Evolutionary conservation across 1,284 basidiomycete species (phyloP).

Genomic region (Neotropicomus parvogracilis): DNA sequence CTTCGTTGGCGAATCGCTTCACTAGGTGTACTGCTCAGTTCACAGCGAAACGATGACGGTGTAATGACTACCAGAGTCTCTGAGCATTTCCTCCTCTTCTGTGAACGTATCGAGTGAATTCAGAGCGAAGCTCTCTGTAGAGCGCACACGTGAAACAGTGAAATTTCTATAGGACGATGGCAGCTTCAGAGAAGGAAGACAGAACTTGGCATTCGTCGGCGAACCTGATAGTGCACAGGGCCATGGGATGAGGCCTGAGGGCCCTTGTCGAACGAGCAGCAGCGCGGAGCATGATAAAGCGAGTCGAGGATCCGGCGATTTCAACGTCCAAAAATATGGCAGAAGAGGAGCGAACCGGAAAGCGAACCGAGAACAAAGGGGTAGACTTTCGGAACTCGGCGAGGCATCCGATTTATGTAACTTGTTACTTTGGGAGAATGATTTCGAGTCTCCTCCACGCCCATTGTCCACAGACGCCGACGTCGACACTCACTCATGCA

Average conservation of each 20-base stretch:
- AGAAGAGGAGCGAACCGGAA: too few species aligned
- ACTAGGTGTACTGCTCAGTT: conserved; percentile 44
- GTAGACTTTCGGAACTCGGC: too few species aligned
- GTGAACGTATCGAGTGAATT: conserved; percentile 78
- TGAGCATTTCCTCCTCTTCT: conserved; percentile 88
- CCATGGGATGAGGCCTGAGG: conserved; percentile 3
- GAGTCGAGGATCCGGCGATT: too few species aligned
- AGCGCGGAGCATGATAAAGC: conserved; percentile 28
- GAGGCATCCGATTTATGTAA: too few species aligned
- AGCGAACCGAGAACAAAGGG: too few species aligned
- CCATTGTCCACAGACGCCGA: too few species aligned
- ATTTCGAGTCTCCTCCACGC: too few species aligned
- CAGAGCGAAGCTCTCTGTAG: conserved; percentile 26
- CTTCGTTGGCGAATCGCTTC: conserved; percentile 82
- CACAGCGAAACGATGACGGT: background rate
- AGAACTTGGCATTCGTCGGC: background rate
- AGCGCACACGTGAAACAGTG: conserved; percentile 16
- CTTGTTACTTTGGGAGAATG: too few species aligned
- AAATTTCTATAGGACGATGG: conserved; percentile 19
- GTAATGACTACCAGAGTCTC: conserved; percentile 69
- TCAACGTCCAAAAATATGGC: too few species aligned
- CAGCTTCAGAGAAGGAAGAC: background rate
- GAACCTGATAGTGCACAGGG: conserved; percentile 16
- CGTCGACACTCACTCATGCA: too few species aligned
- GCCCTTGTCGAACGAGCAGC: conserved; percentile 18